These are phyloP conservation scores for Coemansia sp. DNA, from an alignment of 192 early-diverging fungal species.

Conservation along the genomic window DNA sequence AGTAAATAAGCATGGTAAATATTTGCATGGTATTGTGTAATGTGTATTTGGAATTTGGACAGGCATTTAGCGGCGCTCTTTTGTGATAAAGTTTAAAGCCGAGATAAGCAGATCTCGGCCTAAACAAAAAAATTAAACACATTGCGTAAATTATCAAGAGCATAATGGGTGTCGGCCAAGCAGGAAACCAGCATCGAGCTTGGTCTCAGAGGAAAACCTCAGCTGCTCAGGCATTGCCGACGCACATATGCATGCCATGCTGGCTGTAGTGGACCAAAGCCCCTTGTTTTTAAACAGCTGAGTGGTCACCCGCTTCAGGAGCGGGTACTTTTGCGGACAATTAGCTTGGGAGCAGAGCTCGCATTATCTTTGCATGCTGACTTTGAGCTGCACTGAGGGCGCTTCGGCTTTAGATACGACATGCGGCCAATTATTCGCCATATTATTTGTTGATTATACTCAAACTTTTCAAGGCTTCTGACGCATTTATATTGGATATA, in stretches of 20 bases:
- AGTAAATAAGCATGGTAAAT: background rate
- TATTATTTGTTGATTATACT: background rate
- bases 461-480: background rate
- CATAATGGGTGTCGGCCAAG: background rate
- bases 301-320: background rate
- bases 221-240: background rate
- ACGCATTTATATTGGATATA: background rate
- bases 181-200: background rate
- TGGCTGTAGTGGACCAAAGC: background rate
- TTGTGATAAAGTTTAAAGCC: background rate
- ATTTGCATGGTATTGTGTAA: background rate
- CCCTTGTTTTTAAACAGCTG: background rate
- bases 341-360: background rate
- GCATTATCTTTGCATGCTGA: slow-evolving; percentile 1
- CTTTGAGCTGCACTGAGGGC: background rate
- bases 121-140: background rate
- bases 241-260: background rate
- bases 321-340: slow-evolving; percentile 18
- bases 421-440: background rate
- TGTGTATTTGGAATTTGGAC: background rate
- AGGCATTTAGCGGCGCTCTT: background rate
- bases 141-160: background rate
- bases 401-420: background rate
- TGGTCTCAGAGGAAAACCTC: background rate
- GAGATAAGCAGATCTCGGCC: background rate